Conservation (phyloP, 345 rosid species). For the Syzygium oleosum region DNA sequence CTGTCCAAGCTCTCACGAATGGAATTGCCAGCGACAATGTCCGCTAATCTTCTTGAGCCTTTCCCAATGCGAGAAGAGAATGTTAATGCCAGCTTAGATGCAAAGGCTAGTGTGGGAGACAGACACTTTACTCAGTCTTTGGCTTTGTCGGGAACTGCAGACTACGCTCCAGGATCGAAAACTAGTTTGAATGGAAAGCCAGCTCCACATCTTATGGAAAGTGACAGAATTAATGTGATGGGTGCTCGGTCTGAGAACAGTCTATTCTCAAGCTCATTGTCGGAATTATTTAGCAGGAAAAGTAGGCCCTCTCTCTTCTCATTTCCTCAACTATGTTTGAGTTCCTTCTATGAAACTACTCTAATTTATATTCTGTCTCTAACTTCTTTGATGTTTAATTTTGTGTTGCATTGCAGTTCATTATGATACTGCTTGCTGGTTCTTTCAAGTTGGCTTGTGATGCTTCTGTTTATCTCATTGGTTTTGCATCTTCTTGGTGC, state of each 20-base stretch:
- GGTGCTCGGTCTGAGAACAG: constrained; percentile 68
- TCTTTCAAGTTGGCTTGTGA: not conserved
- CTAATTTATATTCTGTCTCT: not conserved
- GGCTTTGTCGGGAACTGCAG: constrained; percentile 31
- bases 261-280: constrained; percentile 86
- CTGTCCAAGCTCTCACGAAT: constrained; percentile 14
- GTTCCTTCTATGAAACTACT: not conserved
- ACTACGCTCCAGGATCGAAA: constrained; percentile 28
- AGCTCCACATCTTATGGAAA: constrained; percentile 19
- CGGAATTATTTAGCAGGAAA: constrained; percentile 64
- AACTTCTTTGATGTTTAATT: not conserved
- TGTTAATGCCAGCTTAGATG: constrained; percentile 13
- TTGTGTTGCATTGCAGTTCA: not conserved
- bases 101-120: constrained; percentile 21
- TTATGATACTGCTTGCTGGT: not conserved
- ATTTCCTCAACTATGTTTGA: not conserved
- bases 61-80: constrained; percentile 18
- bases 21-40: constrained; percentile 14
- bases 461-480: not conserved
- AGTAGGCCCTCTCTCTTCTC: constrained; percentile 33
- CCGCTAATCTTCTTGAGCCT: constrained; percentile 12
- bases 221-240: constrained; percentile 21
- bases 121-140: constrained; percentile 13
- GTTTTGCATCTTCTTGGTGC: constrained; percentile 13
- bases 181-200: constrained; percentile 27